phyloP scores from a whole-genome alignment of 169 alveolate species.

The Eimeria maxima region DNA sequence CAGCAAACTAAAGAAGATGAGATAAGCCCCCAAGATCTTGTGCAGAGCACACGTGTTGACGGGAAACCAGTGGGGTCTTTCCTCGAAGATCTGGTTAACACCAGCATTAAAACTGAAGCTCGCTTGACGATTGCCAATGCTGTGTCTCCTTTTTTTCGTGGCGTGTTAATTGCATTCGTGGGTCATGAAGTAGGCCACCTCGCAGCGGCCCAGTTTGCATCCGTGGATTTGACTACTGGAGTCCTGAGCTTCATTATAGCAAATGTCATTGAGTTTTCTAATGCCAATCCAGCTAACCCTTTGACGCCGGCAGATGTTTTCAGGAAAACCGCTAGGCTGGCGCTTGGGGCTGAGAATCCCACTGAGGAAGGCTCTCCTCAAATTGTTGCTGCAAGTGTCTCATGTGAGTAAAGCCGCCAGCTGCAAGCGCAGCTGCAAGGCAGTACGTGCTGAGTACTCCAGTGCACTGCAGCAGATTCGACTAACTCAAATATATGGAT shows the following conservation, averaged over 20 bases:
- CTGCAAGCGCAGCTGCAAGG: neutral
- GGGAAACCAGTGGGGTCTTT: constrained; percentile 22
- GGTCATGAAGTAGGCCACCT: constrained; percentile 58
- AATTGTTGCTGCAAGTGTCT: constrained; percentile 31
- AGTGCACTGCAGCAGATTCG: neutral
- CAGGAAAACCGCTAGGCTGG: constrained; percentile 35
- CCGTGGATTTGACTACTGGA: constrained; percentile 67
- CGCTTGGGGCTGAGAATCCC: constrained; percentile 49
- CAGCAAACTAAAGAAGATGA: constrained; percentile 11
- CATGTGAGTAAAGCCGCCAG: constrained; percentile 6
- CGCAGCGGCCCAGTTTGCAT: constrained; percentile 55
- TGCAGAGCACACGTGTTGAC: neutral
- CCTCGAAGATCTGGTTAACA: constrained; percentile 25
- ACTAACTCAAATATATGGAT: neutral
- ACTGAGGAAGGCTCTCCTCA: neutral
- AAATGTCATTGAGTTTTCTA: constrained; percentile 12
- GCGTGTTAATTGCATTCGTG: constrained; percentile 23
- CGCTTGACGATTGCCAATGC: constrained; percentile 11
- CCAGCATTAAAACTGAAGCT: constrained; percentile 21
- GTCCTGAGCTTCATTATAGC: neutral
- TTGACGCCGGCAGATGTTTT: constrained; percentile 53
- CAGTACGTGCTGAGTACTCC: neutral
- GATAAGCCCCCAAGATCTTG: constrained; percentile 10
- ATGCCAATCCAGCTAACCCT: neutral
- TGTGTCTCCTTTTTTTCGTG: constrained; percentile 34